Evolutionary conservation across 495 filamentous ascomycete genomes (phyloP), one percentile per base, ranked within the genome.

Genomic region (Neurospora africana): DNA sequence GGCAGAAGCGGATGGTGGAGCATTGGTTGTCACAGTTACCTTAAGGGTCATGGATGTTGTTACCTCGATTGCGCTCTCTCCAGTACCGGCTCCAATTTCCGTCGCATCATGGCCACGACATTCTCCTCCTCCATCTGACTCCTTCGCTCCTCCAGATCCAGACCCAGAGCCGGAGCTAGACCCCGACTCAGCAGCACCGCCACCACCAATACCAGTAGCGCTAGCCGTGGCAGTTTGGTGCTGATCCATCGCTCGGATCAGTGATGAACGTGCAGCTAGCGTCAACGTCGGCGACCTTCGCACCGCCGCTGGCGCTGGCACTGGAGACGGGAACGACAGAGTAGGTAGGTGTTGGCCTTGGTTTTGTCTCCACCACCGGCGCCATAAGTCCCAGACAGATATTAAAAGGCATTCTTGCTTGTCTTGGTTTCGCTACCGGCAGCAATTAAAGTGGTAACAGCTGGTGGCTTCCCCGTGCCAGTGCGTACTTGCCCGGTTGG

Each of bases 401-500:
- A 41, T 13, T 13, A 0, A 5, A 41, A 41, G 1, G 39, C 39
- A 15, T 6, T 0, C 11, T 3, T 40, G 13, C 5, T 13, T 4
- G 39, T 44, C 41, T 44, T 47, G 8, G 47, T 58, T 5, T 27
- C 2, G 47, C 0, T 58, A 17, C 21, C 53, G 23, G 21, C 23
- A 61, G 53, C 23, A 17, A 23, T 23, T 2, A 23, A 6, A 30
- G 53, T 61, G 6, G 2, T 30, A 2, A 4, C 53, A 19, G 53
- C 53, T 8, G 53, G 27, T 19, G 23, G 27, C 6, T 61, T 30
- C 4, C 1, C 36, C 36, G 36, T 36, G 7, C 36, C 7, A 36
- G 36, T 36, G 36, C 77, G 15, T 70, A 75, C 23, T 72, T 70
- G n/a, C 79, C 77, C 1, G 79, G 78, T 80, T 77, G 36, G 79